Percentiles rank a stretch among this genome's conserved stretches.
phyloP scores from a whole-genome alignment of 176 grass and related monocot genomes.

The Phoenix dactylifera region DNA sequence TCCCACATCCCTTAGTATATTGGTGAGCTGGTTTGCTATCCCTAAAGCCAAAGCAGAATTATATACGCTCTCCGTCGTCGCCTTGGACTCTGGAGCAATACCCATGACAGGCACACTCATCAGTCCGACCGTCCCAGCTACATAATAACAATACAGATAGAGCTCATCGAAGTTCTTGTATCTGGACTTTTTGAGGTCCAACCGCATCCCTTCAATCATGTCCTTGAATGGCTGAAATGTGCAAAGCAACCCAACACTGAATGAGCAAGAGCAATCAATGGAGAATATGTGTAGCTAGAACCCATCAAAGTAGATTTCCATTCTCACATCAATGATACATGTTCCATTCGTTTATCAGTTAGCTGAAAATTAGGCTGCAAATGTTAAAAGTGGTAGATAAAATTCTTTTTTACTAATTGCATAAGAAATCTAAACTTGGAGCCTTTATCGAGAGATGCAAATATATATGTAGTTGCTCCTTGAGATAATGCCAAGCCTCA shows the following conservation, averaged over 20 bases:
- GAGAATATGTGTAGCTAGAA: too few species aligned
- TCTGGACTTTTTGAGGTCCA: constrained; percentile 59
- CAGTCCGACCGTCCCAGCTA: constrained; percentile 75
- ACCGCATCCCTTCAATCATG: constrained; percentile 94
- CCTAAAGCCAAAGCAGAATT: constrained; percentile 64
- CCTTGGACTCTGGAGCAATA: constrained; percentile 51
- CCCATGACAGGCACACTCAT: constrained; percentile 93
- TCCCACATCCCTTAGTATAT: constrained; percentile 82
- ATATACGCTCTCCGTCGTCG: constrained; percentile 49
- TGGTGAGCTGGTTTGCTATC: constrained; percentile 89
- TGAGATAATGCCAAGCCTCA: too few species aligned
- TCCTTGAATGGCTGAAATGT: constrained; percentile 67
- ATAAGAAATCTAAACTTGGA: too few species aligned
- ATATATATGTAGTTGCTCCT: too few species aligned
- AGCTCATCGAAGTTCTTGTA: constrained; percentile 88
- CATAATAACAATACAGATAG: constrained; percentile 96
- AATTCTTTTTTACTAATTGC: too few species aligned
- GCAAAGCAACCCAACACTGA: constrained; percentile 2
- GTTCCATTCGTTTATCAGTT: too few species aligned
- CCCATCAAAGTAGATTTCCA: too few species aligned
- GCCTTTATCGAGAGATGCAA: too few species aligned
- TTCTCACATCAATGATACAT: too few species aligned
- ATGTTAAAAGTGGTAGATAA: too few species aligned
- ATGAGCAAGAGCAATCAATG: background rate
- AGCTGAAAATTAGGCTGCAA: too few species aligned